A percentile compares a stretch with the other conserved stretches of the same genome.
Evolutionary conservation across 2,329 filamentous ascomycete species (phyloP).

Genomic region (Monosporascus sp.): DNA sequence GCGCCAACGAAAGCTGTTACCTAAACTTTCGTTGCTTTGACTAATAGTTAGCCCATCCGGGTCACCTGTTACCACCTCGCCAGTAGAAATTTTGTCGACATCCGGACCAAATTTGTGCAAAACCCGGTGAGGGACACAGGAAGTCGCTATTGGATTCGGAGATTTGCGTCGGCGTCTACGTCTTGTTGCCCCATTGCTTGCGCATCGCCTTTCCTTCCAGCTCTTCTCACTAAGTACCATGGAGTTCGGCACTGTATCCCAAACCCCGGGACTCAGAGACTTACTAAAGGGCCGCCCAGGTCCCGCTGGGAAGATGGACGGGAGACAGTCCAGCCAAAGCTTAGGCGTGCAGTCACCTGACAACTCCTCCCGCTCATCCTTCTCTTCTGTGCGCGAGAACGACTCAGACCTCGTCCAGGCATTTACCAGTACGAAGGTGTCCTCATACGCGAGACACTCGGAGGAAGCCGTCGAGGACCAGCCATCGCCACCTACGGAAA

Average conservation of each 20-base stretch:
- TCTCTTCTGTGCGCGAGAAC: conserved; percentile 58
- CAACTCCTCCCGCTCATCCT: conserved; percentile 45
- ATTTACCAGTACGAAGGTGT: conserved; percentile 59
- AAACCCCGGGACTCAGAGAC: background rate
- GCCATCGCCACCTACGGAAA: conserved; percentile 34
- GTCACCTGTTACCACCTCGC: conserved; percentile 1
- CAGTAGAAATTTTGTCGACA: background rate
- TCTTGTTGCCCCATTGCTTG: background rate
- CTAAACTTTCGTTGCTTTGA: conserved; percentile 39
- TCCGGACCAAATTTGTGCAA: background rate
- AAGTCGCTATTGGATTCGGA: background rate
- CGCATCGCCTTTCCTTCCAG: background rate
- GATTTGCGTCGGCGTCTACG: background rate
- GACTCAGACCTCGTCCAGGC: conserved; percentile 55
- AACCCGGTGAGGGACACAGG: background rate
- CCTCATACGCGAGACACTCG: conserved; percentile 44
- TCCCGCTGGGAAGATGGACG: background rate
- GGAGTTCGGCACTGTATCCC: background rate
- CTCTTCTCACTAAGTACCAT: background rate
- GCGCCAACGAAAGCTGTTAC: conserved; percentile 36
- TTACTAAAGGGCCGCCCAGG: background rate
- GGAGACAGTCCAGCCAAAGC: background rate
- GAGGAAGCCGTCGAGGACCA: conserved; percentile 46
- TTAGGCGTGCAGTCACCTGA: conserved; percentile 23
- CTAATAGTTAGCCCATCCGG: conserved; percentile 38